These are phyloP conservation scores for Orbilia quercus DNA, from an alignment of 2,329 filamentous ascomycete species.

Conservation along the genomic window DNA sequence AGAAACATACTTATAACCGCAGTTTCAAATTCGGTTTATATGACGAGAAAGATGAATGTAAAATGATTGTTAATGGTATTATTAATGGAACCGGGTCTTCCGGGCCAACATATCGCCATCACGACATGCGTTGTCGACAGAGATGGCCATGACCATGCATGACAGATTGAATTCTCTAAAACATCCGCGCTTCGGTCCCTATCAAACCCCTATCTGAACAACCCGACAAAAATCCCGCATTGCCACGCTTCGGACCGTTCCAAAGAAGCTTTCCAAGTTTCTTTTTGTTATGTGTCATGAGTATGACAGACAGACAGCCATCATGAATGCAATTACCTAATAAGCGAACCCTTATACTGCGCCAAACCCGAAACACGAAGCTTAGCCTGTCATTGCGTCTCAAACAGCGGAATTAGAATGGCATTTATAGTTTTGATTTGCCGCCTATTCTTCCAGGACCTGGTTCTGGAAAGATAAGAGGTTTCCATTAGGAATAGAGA, in stretches of 20 bases:
- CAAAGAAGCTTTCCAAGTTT: constrained; percentile 25
- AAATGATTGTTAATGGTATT: constrained; percentile 37
- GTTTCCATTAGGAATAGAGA: constrained; percentile 46
- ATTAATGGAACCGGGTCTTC: constrained; percentile 9
- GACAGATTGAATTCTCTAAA: constrained; percentile 43
- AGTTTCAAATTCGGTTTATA: neutral
- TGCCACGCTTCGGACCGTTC: constrained; percentile 23
- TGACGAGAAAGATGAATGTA: neutral
- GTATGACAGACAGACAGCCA: constrained; percentile 35
- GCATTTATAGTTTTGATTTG: constrained; percentile 47
- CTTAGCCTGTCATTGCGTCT: constrained; percentile 39
- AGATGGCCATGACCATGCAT: neutral
- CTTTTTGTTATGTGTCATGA: constrained; percentile 49
- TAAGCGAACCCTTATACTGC: constrained; percentile 48
- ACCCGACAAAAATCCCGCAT: constrained; percentile 46
- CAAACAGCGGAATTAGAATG: constrained; percentile 25
- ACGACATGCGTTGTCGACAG: constrained; percentile 9
- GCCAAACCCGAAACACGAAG: constrained; percentile 38
- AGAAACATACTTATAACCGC: no score
- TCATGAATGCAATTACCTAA: constrained; percentile 56
- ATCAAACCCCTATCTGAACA: constrained; percentile 47
- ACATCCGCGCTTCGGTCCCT: constrained; percentile 24
- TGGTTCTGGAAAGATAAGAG: constrained; percentile 45
- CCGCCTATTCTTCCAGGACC: constrained; percentile 8
- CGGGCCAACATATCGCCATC: constrained; percentile 9